Base-by-base conservation (phyloP, 2,329 filamentous ascomycete species). In the Verticillium zaregamsianum region DNA sequence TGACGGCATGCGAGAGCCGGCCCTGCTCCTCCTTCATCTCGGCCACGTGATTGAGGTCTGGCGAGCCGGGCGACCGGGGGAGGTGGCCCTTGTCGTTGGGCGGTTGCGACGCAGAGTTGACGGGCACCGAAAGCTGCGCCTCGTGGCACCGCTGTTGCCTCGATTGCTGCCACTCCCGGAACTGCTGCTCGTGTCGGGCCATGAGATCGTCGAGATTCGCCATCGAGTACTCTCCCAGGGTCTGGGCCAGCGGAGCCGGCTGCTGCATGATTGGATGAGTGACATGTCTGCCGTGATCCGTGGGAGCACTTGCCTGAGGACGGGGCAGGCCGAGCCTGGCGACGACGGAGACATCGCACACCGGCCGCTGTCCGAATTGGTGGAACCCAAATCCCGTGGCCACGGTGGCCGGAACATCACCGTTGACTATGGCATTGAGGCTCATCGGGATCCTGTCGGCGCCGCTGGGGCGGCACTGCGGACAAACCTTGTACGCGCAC, bases 301-400 rank as follows among this genome's bases (percentile, higher is more conserved):
- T 11, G 45, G 8, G 4, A 23, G 20, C 11, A 8, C 45, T 23
- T 23, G 20, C 20, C 20, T 23, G 17, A 25, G 20, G 3, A 23
- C 3, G 45, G 8, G 76, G 73, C 54, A 73, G 70, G 4, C 80
- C 80, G 17, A 84, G 71, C 5, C 76, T 71, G 59, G 67, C 74
- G 32, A 82, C 61, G 12, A 79, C 61, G 1, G 70, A 65, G 15
- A 73, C 75, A 62, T 81, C 70, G 14, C 74, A 69, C 5, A 82
- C 62, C 1, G 83, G 84, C n/a, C 82, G 72, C 7, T 70, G 68
- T 31, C 76, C 68, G 37, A 75, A 59, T 6, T 75, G 66, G 58
- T 82, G 77, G 63, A 87, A 87, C 15, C 84, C 80, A 65, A 79
- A 86, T 1, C 82, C 84, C 2, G 76, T 73, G 7, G 80, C 80